Base-by-base conservation (phyloP, 805 yeast genomes). In the Jamesozyma rosinii region DNA sequence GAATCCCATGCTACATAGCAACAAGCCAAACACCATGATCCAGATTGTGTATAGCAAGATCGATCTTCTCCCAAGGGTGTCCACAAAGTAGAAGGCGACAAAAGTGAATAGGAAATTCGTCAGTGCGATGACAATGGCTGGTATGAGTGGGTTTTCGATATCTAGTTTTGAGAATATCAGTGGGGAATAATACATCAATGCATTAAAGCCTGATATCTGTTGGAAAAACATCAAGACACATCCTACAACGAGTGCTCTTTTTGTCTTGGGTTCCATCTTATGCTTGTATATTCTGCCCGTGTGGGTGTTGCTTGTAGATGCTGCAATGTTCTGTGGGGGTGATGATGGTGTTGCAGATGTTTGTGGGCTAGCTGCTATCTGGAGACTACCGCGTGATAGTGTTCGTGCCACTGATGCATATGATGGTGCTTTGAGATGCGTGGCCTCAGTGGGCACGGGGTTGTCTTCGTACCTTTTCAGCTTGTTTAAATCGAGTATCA, bases 151-250 rank as follows among this genome's bases (percentile, higher is more conserved):
- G 54, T 76, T 73, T 9, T 64, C 52, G 49, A 73, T 62, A 3
- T 79, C 77, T 18, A 75, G 68, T 18, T 71, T 68, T 42, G 69
- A 57, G 65, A 78, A 76, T 37, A 78, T 70, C 13, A 79, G 67
- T 9, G 81, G 74, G 5, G 79, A 75, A 52, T 77, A 78, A 59
- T 76, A 77, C 72, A 77, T 75, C 53, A 78, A 76, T 34, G 79
- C 76, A 61, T 77, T 77, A 55, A 76, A 72, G 43, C 83, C 83
- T n/a, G 77, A 69, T 40, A 71, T 65, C 58, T 77, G 83, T 54
- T 78, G 83, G 49, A 75, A 69, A 48, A 75, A 66, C 69, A 76
- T 66, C 35, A 78, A 58, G 17, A 72, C 72, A 49, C 76, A 70
- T 3, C 79, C 68, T 10, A 77, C 73, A 37, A 70, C 47, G 5